phyloP scores from a whole-genome alignment of 1,284 basidiomycete genomes.

The Fomitopsis pinicola region DNA sequence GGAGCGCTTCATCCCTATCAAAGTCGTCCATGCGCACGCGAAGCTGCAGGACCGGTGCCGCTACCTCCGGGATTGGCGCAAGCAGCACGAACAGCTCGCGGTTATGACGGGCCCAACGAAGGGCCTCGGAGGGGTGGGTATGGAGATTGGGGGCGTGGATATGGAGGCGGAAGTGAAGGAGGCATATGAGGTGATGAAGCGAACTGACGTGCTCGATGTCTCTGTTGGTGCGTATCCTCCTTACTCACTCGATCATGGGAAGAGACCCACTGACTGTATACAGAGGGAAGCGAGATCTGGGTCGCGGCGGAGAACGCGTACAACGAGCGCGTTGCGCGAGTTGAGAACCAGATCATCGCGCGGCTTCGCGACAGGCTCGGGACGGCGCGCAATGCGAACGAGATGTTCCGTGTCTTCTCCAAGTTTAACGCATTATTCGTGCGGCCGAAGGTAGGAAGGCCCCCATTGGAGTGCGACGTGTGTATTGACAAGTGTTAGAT shows the following conservation, averaged over 20 bases:
- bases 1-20: conserved; percentile 97
- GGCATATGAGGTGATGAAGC: conserved; percentile 93
- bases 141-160: conserved; percentile 81
- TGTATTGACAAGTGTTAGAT: conserved; percentile 45
- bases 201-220: conserved; percentile 94
- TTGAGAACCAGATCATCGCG: conserved; percentile 98
- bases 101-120: conserved; percentile 97
- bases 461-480: too few species aligned
- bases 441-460: conserved; percentile 78
- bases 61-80: conserved; percentile 90
- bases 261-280: not conserved
- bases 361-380: conserved; percentile 88
- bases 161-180: conserved; percentile 98
- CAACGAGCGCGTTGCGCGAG: conserved; percentile 94
- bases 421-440: conserved; percentile 99
- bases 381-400: conserved; percentile 95
- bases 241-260: not conserved
- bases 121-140: conserved; percentile 68
- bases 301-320: conserved; percentile 95
- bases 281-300: conserved; percentile 98
- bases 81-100: conserved; percentile 96
- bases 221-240: conserved; percentile 60
- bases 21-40: conserved; percentile 87
- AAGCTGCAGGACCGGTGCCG: conserved; percentile 87
- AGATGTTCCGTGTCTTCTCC: conserved; percentile 99